Evolutionary conservation across 495 filamentous ascomycete species (phyloP).

Genomic region (Trichodelitschia bisporula): DNA sequence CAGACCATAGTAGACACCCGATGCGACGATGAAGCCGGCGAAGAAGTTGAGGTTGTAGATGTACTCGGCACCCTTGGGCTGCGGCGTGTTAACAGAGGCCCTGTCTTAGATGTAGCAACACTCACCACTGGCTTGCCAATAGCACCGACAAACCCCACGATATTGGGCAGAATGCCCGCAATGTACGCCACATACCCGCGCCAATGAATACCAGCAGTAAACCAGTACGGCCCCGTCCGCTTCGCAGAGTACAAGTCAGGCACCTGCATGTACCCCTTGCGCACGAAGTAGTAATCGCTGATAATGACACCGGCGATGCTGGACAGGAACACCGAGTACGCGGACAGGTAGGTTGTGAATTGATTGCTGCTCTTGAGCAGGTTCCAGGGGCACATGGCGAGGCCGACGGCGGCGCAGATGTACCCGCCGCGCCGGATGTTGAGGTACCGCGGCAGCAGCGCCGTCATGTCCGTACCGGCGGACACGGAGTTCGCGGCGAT

Average conservation of each 20-base stretch:
- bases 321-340: slow-evolving; percentile 88
- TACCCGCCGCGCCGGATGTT: slow-evolving; percentile 83
- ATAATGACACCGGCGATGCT: slow-evolving; percentile 81
- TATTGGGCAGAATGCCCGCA: slow-evolving; percentile 69
- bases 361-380: slow-evolving; percentile 54
- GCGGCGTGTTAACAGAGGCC: too few species aligned
- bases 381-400: slow-evolving; percentile 81
- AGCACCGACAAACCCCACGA: slow-evolving; percentile 74
- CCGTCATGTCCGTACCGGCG: slow-evolving; percentile 73
- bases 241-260: slow-evolving; percentile 56
- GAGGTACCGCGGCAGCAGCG: slow-evolving; percentile 62
- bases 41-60: slow-evolving; percentile 87
- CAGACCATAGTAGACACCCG: slow-evolving; percentile 39
- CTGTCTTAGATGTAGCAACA: too few species aligned
- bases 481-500: slow-evolving; percentile 83
- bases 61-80: slow-evolving; percentile 55
- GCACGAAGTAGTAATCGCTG: slow-evolving; percentile 75
- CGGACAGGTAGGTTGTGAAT: slow-evolving; percentile 85
- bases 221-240: slow-evolving; percentile 45
- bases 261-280: slow-evolving; percentile 58
- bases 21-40: slow-evolving; percentile 50
- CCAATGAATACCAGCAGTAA: slow-evolving; percentile 50
- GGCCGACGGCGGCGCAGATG: slow-evolving; percentile 58
- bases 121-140: slow-evolving; percentile 31
- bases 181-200: slow-evolving; percentile 69